Conservation (phyloP, 2,329 filamentous ascomycete species). For the Ophiostoma angusticollis region DNA sequence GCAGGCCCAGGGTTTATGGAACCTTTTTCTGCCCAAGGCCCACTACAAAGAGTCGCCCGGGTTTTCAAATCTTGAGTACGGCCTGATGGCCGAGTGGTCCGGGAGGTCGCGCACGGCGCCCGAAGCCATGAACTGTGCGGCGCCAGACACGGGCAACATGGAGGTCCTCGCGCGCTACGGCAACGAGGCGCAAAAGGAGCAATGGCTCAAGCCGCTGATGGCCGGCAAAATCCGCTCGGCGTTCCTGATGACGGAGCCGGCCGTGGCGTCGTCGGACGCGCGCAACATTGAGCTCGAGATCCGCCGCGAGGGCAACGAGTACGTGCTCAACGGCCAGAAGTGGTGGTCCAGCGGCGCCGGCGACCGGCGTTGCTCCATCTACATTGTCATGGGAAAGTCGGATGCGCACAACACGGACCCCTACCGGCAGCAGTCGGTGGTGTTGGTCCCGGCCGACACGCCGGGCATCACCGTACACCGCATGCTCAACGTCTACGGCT, state of each 20-base stretch:
- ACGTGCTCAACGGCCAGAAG: constrained; percentile 91
- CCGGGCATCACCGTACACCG: constrained; percentile 85
- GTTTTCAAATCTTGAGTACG: constrained; percentile 92
- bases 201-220: constrained; percentile 72
- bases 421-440: constrained; percentile 86
- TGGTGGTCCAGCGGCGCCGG: constrained; percentile 98
- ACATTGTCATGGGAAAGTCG: constrained; percentile 93
- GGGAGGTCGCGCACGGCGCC: constrained; percentile 75
- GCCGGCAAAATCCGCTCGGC: constrained; percentile 77
- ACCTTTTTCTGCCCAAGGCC: constrained; percentile 91
- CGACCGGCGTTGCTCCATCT: constrained; percentile 82
- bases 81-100: constrained; percentile 91
- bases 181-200: constrained; percentile 68
- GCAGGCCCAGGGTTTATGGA: constrained; percentile 78
- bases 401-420: constrained; percentile 61
- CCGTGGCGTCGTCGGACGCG: constrained; percentile 78
- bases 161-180: constrained; percentile 89
- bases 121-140: constrained; percentile 80
- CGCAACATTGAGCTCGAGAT: constrained; percentile 86
- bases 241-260: constrained; percentile 89
- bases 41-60: constrained; percentile 94
- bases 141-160: constrained; percentile 92
- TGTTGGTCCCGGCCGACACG: constrained; percentile 69
- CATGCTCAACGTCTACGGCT: constrained; percentile 90
- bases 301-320: constrained; percentile 69